Base-by-base conservation (phyloP, 352 stramenopile genomes). In the Phytophthora citrophthora region DNA sequence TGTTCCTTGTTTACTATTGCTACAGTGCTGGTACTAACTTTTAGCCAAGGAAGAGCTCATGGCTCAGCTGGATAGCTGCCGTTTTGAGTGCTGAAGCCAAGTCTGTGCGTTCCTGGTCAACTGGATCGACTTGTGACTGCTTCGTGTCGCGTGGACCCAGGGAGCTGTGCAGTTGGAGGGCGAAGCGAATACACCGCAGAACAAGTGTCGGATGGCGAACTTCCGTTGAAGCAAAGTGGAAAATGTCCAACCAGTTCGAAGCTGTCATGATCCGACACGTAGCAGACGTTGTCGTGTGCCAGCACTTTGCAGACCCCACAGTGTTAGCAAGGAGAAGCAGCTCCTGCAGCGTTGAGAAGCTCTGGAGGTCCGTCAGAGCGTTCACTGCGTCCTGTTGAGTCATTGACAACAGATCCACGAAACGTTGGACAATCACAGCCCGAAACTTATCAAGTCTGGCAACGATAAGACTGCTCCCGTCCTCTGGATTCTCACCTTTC, bases 131-230 rank as follows among this genome's bases (percentile, higher is more conserved):
- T 18, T 62, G 31, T 10, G 32, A 16, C 26, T 68, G 40, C 20
- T 64, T 44, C n/a, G 41, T 48, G 27, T 23, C 13, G 5, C 47
- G 46, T 46, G 43, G 41, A 10, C 41, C 43, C 15, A 59, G 40
- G 15, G 49, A 54, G 7, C 32, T 58, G 39, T 56, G 66, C 18
- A 74, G 16, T 31, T 70, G 31, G 2, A 81, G 52, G 2, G 60
- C 77, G 12, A 67, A 67, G 20, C 65, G 69, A 23, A 82, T 63
- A 10, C 66, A 64, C 3, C 72, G 71, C 8, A 79, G 51, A 2
- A 71, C 65, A 29, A 88, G 71, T 38, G 61, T 62, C 3, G 76
- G 78, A 26, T 88, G 66, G 5, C 62, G 66, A 12, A 79, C 31
- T 13, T 64, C 40, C 9, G 38, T 56, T 11, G 40, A 65, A 13